phyloP scores from a whole-genome alignment of 75 land plant species.

The Cupressus sempervirens region DNA sequence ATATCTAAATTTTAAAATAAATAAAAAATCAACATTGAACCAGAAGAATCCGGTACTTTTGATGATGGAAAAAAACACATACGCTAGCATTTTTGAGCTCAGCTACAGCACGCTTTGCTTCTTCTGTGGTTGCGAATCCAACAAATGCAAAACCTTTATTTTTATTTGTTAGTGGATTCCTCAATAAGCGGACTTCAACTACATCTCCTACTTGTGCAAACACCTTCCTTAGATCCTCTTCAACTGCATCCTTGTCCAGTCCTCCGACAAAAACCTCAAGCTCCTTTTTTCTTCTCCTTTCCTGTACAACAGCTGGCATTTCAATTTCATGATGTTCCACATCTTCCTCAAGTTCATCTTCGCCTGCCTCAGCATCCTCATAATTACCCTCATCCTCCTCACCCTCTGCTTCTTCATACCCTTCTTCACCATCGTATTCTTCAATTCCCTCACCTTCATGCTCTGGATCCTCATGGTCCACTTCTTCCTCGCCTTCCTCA shows the following conservation, averaged over 20 bases:
- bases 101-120: conserved; percentile 63
- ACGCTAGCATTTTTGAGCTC: conserved; percentile 63
- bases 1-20: neutral
- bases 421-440: conserved; percentile 21
- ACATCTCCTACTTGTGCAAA: conserved; percentile 72
- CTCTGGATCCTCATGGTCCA: conserved; percentile 16
- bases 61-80: conserved; percentile 18
- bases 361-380: conserved; percentile 19
- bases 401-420: conserved; percentile 15
- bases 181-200: conserved; percentile 67
- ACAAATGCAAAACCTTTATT: conserved; percentile 94
- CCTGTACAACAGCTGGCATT: conserved; percentile 21
- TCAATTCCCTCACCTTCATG: conserved; percentile 17
- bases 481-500: conserved; percentile 12
- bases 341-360: conserved; percentile 18
- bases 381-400: conserved; percentile 23
- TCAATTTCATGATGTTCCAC: conserved; percentile 29
- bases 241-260: conserved; percentile 72
- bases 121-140: conserved; percentile 70
- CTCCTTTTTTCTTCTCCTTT: conserved; percentile 53
- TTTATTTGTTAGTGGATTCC: conserved; percentile 74
- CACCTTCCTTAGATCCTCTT: conserved; percentile 66
- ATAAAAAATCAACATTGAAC: neutral
- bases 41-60: neutral
- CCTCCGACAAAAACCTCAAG: conserved; percentile 92